Base-by-base conservation (phyloP, 176 grass and related monocot species). In the Elymus sibiricus region DNA sequence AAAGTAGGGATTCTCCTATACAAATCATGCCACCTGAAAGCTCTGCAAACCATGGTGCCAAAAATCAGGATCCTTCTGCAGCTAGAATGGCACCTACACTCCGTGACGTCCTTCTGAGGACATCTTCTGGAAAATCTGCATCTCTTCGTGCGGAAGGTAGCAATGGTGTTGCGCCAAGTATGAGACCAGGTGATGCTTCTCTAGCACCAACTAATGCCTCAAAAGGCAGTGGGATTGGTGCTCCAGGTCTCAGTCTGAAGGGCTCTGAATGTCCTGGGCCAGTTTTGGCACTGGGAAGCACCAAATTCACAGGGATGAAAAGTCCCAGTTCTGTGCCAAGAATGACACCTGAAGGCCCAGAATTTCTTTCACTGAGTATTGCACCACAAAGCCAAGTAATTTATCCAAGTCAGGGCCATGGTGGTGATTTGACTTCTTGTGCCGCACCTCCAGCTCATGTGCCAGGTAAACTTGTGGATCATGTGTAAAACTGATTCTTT, bases 321-420 rank as follows among this genome's bases (percentile, higher is more conserved):
- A 19, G 25, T 29, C 24, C 75, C 9, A 77, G 35, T 76, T 34
- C 61, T 80, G 81, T 78, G 61, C 81, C 85, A 42, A 76, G 13
- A 77, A 32, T 44, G 70, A 81, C 62, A 62, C 38, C 46, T 84
- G 85, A 85, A 85, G 77, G 70, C 9, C 39, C 84, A 59, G 63
- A 85, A 15, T 87, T 88, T 40, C 85, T 88, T 81, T 75, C 77
- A 40, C 37, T 88, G 29, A 79, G 81, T 64, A 87, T 91, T 84
- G 69, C 61, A 1, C 65, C 85, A 76, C 76, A 43, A 29, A 59
- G n/a, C 69, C 38, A 77, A 68, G 61, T 19, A 81, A 31, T 46
- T 76, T 63, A 42, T 55, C 16, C 64, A 70, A 55, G 17, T 47
- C 81, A 87, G 68, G 17, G 4, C 49, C 81, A 61, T 59, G 47